Percentiles rank a stretch among this genome's conserved stretches.
These are phyloP conservation scores for Pestalotiopsis sp. DNA, from an alignment of 2,329 filamentous ascomycete species.

Conservation along the genomic window DNA sequence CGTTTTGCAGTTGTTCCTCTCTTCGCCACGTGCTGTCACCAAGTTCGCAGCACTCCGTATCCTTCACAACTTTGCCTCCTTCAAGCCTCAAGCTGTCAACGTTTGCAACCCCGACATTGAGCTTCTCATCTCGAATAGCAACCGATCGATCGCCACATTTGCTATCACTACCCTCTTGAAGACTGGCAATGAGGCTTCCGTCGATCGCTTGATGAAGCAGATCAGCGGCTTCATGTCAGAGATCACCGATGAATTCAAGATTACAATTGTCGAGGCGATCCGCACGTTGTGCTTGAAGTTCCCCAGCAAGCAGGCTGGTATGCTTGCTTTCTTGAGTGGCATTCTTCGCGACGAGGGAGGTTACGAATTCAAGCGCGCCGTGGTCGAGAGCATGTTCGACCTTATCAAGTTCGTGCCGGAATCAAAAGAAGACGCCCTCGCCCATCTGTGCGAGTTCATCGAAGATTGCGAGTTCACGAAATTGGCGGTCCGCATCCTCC, in stretches of 20 bases:
- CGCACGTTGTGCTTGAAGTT: constrained; percentile 97
- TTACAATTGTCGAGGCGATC: constrained; percentile 99
- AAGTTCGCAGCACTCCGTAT: constrained; percentile 98
- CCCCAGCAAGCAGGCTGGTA: constrained; percentile 95
- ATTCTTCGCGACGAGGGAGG: constrained; percentile 95
- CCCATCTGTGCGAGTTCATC: constrained; percentile 97
- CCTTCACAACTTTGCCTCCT: constrained; percentile 92
- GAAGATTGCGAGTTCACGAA: constrained; percentile 99
- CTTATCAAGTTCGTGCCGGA: constrained; percentile 98
- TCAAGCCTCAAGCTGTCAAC: constrained; percentile 91
- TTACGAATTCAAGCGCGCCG: constrained; percentile 96
- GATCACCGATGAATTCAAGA: constrained; percentile 99
- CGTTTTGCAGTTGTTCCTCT: constrained; percentile 94
- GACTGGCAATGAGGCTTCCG: constrained; percentile 96
- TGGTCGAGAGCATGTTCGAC: constrained; percentile 99
- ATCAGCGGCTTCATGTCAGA: constrained; percentile 98
- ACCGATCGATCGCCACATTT: constrained; percentile 96
- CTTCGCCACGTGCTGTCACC: constrained; percentile 90
- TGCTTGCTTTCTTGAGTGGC: constrained; percentile 96
- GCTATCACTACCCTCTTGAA: constrained; percentile 97
- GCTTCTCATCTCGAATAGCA: constrained; percentile 92
- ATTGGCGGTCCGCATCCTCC: constrained; percentile 90
- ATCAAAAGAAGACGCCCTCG: constrained; percentile 77
- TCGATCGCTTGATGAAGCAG: constrained; percentile 97
- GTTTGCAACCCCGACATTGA: constrained; percentile 98